These are phyloP conservation scores for Pisolithus microcarpus DNA, from an alignment of 768 basidiomycete species.

Conservation along the genomic window DNA sequence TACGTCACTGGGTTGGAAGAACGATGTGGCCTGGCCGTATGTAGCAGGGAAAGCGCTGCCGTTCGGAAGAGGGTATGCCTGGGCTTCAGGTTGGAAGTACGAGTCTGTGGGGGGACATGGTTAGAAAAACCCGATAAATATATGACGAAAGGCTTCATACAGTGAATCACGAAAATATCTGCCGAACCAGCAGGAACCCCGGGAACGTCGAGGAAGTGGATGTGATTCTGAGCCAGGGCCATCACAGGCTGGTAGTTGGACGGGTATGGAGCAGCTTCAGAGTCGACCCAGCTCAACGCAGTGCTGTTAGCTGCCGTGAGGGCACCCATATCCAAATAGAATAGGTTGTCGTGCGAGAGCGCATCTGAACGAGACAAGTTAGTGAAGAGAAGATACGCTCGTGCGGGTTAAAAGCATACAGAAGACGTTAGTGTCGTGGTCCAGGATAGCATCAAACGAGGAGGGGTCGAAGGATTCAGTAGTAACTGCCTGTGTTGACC, in stretches of 20 bases:
- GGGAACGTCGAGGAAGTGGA: conserved; percentile 75
- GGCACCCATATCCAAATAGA: conserved; percentile 59
- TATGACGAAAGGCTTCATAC: conserved; percentile 32
- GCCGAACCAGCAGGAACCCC: conserved; percentile 59
- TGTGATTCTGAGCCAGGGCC: conserved; percentile 81
- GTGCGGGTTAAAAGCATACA: conserved; percentile 34
- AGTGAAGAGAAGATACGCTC: conserved; percentile 2
- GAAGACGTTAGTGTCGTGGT: conserved; percentile 92
- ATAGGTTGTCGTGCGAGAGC: conserved; percentile 58
- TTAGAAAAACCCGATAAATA: background rate
- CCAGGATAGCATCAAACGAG: conserved; percentile 67
- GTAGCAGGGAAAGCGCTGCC: conserved; percentile 56
- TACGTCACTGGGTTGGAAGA: conserved; percentile 54
- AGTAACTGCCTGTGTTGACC: conserved; percentile 66
- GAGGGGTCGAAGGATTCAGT: conserved; percentile 52
- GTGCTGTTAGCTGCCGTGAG: conserved; percentile 54
- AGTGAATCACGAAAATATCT: conserved; percentile 84
- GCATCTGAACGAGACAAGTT: conserved; percentile 43
- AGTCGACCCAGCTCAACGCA: conserved; percentile 58
- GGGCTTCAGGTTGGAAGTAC: conserved; percentile 68
- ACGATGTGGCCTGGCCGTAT: conserved; percentile 62
- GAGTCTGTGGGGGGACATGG: conserved; percentile 42
- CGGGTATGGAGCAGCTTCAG: conserved; percentile 49
- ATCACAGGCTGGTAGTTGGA: conserved; percentile 63
- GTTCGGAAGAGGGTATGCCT: conserved; percentile 43